Conservation (phyloP, 1,284 basidiomycete genomes). For the Paramarasmius palmivorus region DNA sequence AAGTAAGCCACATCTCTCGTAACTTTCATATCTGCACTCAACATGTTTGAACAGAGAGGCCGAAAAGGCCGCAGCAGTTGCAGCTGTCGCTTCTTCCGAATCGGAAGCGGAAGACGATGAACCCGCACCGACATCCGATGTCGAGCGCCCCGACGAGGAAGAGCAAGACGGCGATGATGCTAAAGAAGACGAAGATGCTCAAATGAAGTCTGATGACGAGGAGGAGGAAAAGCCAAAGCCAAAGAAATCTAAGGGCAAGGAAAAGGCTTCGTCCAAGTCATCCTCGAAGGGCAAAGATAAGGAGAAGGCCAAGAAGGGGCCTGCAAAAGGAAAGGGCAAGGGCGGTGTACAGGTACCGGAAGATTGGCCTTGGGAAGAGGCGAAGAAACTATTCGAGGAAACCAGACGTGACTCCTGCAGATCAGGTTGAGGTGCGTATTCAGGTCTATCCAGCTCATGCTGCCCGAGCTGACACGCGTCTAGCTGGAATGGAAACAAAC, state of each 20-base stretch:
- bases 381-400: conserved; percentile 87
- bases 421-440: conserved; percentile 77
- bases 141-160: conserved; percentile 24
- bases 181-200: conserved; percentile 26
- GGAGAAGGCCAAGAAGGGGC: conserved; percentile 34
- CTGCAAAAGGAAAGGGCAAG: conserved; percentile 52
- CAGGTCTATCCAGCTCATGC: background rate
- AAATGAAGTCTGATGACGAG: conserved; percentile 25
- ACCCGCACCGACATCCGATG: conserved; percentile 27
- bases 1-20: conserved; percentile 50
- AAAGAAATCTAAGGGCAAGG: conserved; percentile 24
- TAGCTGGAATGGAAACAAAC: conserved; percentile 94
- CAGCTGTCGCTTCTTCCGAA: conserved; percentile 2
- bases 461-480: background rate
- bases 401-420: conserved; percentile 87
- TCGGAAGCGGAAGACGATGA: conserved; percentile 20
- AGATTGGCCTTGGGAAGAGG: conserved; percentile 96
- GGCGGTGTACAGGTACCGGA: conserved; percentile 85
- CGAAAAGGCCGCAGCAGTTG: conserved; percentile 63
- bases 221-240: conserved; percentile 25
- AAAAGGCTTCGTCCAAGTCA: conserved; percentile 6
- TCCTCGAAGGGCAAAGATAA: conserved; percentile 22
- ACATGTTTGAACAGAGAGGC: conserved; percentile 30
- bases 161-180: conserved; percentile 14
- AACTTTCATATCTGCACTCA: background rate